Percentiles rank a stretch among this genome's conserved stretches.
phyloP scores from a whole-genome alignment of 208 protist species.

The Crithidia mellificae region DNA sequence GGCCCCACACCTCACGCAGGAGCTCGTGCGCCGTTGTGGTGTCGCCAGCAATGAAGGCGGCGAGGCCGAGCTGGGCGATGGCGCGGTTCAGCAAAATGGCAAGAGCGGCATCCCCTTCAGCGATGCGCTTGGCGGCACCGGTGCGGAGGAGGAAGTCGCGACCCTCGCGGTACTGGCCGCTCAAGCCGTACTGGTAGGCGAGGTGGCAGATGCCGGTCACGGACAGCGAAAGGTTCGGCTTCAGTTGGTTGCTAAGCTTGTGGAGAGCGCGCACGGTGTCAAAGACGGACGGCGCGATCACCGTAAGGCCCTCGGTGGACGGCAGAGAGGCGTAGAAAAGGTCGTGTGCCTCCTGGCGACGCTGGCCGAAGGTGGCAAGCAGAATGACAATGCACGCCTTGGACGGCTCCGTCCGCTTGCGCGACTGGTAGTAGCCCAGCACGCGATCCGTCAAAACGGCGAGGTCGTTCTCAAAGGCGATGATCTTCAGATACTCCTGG shows the following conservation, averaged over 20 bases:
- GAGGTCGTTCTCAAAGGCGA: conserved; percentile 70
- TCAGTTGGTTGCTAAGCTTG: conserved; percentile 42
- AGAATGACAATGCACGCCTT: conserved; percentile 63
- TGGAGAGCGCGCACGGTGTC: conserved; percentile 63
- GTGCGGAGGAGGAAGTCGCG: conserved; percentile 77
- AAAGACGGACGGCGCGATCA: conserved; percentile 58
- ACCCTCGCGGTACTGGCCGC: conserved; percentile 72
- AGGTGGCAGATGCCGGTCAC: conserved; percentile 50
- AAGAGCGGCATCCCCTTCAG: conserved; percentile 28
- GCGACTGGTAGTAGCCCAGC: conserved; percentile 64
- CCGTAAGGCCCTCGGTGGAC: conserved; percentile 23
- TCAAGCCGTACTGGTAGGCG: conserved; percentile 80
- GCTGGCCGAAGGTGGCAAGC: conserved; percentile 64
- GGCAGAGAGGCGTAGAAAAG: conserved; percentile 55
- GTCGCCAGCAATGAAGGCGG: conserved; percentile 73
- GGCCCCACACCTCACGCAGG: conserved; percentile 61
- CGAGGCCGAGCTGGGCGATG: conserved; percentile 80
- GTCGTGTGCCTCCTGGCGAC: conserved; percentile 69
- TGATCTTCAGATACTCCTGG: conserved; percentile 56
- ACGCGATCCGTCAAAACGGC: conserved; percentile 58
- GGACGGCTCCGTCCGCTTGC: conserved; percentile 24
- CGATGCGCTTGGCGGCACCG: conserved; percentile 42
- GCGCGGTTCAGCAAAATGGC: conserved; percentile 79
- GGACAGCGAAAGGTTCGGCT: conserved; percentile 26
- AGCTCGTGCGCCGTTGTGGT: conserved; percentile 65